Base-by-base conservation (phyloP, 2,329 filamentous ascomycete species). In the Penicillium italicum region DNA sequence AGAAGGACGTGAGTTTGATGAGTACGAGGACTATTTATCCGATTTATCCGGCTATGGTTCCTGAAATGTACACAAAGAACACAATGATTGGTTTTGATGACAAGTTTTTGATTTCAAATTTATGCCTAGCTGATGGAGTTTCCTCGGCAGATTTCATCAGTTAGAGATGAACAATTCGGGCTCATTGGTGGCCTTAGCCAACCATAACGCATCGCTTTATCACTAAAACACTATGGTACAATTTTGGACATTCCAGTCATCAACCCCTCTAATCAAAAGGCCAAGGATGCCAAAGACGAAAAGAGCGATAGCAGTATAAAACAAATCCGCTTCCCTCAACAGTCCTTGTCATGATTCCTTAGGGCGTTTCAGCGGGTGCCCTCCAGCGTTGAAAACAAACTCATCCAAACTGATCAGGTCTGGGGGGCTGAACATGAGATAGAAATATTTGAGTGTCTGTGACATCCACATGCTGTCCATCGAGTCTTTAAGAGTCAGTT, bases 381-480 rank as follows among this genome's bases (percentile, higher is more conserved):
- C 80, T 60, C 82, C 80, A 0, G 80, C 82, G 63, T 82, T 83
- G 67, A 62, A 62, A 11, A 61, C 53, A 53, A 58, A 62, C 9
- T 88, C 81, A 69, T 91, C 87, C 66, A 90, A 70, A 65, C 79
- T 87, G 38, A 89, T 76, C 30, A 85, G 64, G n/a, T 81, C 78
- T 0, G 88, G 86, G 53, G 85, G 81, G 22, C 85, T 85, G 70
- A 89, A 96, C 47, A 96, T 79, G 54, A 96, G 73, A 71, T 91
- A 96, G 63, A 94, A 96, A 69, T 96, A 96, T 78, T 96, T 97
- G 64, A 96, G 77, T 38, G 91, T 96, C 79, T 96, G 91, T 4
- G 89, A 89, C 58, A 91, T 79, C 90, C 91, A 96, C 73, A 95
- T 96, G 67, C 88, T 92, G 76, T 96, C 88, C 89, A 93, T 92